These are phyloP conservation scores for Aureobasidium sp. DNA, from an alignment of 2,329 filamentous ascomycete genomes.

Conservation along the genomic window DNA sequence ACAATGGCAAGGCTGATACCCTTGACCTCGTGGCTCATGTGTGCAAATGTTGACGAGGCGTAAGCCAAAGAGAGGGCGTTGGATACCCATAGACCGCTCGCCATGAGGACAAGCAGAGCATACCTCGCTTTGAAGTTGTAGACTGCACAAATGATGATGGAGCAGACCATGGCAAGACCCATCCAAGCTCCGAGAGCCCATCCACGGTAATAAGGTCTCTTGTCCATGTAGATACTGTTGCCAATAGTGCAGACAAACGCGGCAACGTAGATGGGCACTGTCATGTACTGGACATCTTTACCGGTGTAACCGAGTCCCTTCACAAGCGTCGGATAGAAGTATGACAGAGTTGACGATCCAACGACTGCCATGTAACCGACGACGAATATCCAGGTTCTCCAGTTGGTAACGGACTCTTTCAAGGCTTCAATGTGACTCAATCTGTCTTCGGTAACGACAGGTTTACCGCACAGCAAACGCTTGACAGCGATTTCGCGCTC, in stretches of 20 bases:
- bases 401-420: slow-evolving; percentile 32
- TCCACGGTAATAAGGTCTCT: slow-evolving; percentile 37
- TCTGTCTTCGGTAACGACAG: slow-evolving; percentile 23
- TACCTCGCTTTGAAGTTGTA: slow-evolving; percentile 47
- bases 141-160: slow-evolving; percentile 32
- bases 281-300: slow-evolving; percentile 42
- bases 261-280: slow-evolving; percentile 44
- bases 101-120: slow-evolving; percentile 47
- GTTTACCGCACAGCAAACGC: too few relatives aligned
- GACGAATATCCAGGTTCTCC: slow-evolving; percentile 41
- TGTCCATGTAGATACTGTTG: slow-evolving; percentile 41
- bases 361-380: slow-evolving; percentile 42
- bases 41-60: slow-evolving; percentile 43
- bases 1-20: slow-evolving; percentile 45
- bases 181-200: slow-evolving; percentile 43
- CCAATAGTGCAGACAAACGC: slow-evolving; percentile 42
- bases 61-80: slow-evolving; percentile 46
- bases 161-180: slow-evolving; percentile 29
- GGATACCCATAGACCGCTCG: slow-evolving; percentile 44
- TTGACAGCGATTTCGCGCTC: too few relatives aligned
- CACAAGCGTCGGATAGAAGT: slow-evolving; percentile 47
- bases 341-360: slow-evolving; percentile 43
- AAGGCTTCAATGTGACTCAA: slow-evolving; percentile 29
- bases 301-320: slow-evolving; percentile 41
- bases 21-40: slow-evolving; percentile 41